Conservation (phyloP, 345 rosid genomes). For the Acer campestre region DNA sequence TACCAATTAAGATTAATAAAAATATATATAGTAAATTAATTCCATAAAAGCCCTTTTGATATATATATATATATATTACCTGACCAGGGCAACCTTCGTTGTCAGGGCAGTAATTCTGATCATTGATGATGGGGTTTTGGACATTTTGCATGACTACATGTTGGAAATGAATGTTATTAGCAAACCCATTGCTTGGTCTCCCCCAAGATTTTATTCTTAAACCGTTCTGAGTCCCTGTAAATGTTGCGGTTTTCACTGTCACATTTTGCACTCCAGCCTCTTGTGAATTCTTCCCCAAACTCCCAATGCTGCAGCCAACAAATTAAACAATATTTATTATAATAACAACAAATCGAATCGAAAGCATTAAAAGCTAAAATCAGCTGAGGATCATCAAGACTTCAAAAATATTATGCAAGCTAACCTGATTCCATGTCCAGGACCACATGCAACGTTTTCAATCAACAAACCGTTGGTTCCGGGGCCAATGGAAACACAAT, state of each 20-base stretch:
- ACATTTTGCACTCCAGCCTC: constrained; percentile 49
- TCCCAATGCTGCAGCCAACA: constrained; percentile 38
- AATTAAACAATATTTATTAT: no score
- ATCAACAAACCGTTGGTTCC: constrained; percentile 53
- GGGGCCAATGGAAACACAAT: constrained; percentile 83
- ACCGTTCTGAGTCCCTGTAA: constrained; percentile 45
- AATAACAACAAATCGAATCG: no score
- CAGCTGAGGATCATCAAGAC: no score
- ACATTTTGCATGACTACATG: constrained; percentile 35
- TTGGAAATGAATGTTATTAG: constrained; percentile 34
- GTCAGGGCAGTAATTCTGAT: constrained; percentile 45
- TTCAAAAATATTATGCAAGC: no score
- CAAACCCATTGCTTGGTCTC: constrained; percentile 38
- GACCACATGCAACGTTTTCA: constrained; percentile 67
- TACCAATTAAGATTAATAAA: no score
- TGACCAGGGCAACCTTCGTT: constrained; percentile 10
- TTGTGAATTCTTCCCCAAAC: constrained; percentile 32
- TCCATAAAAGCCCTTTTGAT: no score
- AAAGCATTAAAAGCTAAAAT: no score
- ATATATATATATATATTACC: constrained; percentile 9
- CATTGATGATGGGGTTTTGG: constrained; percentile 46
- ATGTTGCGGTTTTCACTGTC: constrained; percentile 34
- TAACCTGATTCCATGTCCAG: constrained; percentile 72
- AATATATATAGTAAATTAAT: no score
- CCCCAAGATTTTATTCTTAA: constrained; percentile 49